Evolutionary conservation across 495 filamentous ascomycete species (phyloP), one percentile per base, ranked within the genome.

Genomic region (Xylaria sp.): DNA sequence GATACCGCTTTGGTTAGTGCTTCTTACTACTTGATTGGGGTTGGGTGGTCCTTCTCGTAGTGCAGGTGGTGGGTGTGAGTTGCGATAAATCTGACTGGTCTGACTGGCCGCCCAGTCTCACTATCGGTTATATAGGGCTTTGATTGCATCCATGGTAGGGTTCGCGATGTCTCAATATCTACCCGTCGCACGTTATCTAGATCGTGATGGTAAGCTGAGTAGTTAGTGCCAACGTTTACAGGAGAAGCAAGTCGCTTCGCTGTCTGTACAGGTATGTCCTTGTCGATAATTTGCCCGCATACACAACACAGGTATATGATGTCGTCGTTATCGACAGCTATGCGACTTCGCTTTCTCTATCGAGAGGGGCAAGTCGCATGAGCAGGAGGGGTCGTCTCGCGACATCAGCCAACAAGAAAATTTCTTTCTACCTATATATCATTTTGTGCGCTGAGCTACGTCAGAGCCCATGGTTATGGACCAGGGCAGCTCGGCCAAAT

Each of bases 381-480:
- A 72, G 62, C 70, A 50, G 62, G 63, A 72, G 70, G 70, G 70
- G 70, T 72, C 7, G 14, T 44, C 12, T 59, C n/a, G 41, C 50
- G 26, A 67, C 21, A 35, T 15, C 50, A 66, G 41, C 69, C 61
- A 70, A 70, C 58, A 61, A 63, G 58, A 64, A 21, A 58, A 17
- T 71, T 71, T 71, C 37, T 58, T 40, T 41, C 37, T n/a, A n/a
- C n/a, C 37, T n/a, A 55, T 50, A 40, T 69, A 24, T 50, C 26
- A 17, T 67, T 71, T 71, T 64, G 69, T 71, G 69, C 69, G 69
- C 53, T 48, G 63, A 61, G 70, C 63, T 72, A 71, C 61, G 62
- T 68, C 41, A 61, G 62, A 53, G 24, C 31, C 44, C 68, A 63
- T 24, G 63, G 35, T 41, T 35, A 26, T 43, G 41, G 52, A 62